Base-by-base conservation (phyloP, 2,329 filamentous ascomycete species). In the Pseudonectria foliicola region DNA sequence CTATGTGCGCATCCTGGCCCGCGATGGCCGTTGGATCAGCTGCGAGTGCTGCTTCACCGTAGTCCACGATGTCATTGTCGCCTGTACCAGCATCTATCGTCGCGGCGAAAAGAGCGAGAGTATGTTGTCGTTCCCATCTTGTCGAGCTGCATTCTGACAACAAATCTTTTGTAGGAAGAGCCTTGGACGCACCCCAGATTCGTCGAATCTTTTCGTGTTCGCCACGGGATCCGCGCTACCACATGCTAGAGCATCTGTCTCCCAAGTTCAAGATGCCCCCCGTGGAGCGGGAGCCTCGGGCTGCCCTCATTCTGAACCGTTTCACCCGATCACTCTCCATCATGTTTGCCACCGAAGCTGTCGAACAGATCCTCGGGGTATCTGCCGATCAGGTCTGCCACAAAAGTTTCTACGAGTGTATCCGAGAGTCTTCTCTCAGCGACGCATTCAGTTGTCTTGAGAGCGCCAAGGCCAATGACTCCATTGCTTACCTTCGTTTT, bases 21-120 rank as follows among this genome's bases (percentile, higher is more conserved):
- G 72, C 29, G 66, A 81, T 50, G 84, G 82, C 12, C 66, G 72
- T 35, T 93, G 82, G 79, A 66, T 90, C 26, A 78, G 76, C 43
- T 92, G 85, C 61, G 87, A 94, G 62, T 92, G 85, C 60, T 88
- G 86, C 59, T 94, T 93, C 57, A 92, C 86, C 5, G 71, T 93
- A 27, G 87, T 93, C 28, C 84, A 93, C 58, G 82, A 93, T 70
- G 85, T 92, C 14, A 68, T 94, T 60, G 85, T 93, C 31, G 85
- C 85, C 27, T 88, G 84, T 54, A 90, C 81, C 10, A 88, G 82
- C 53, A 74, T 92, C 43, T 93, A 92, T 56, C 70, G 71, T 34
- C 67, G 71, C 35, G 79, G 80, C 15, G 70, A 71, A 43, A 82
- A 76, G 53, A 89, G 82, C 50, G 73, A 86, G 52, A 80, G 86